Conservation (phyloP, 2,329 filamentous ascomycete genomes). For the Aspergillus viridinutans region DNA sequence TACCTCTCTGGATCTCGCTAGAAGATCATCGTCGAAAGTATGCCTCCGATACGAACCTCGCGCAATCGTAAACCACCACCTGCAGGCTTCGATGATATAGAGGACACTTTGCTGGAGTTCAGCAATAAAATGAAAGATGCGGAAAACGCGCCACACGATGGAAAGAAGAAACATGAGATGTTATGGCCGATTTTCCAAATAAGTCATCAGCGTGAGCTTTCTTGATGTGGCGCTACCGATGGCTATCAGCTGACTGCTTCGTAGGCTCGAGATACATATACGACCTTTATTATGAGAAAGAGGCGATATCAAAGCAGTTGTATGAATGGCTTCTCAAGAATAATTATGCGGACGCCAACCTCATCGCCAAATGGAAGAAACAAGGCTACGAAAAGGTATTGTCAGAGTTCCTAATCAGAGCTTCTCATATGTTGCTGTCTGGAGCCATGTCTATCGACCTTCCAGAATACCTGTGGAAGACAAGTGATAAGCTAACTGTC, state of each 20-base stretch:
- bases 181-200: conserved; percentile 98
- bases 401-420: conserved; percentile 24
- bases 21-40: conserved; percentile 24
- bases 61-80: conserved; percentile 61
- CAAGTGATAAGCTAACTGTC: not conserved
- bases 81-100: conserved; percentile 64
- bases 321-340: conserved; percentile 99
- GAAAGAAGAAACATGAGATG: conserved; percentile 84
- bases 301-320: conserved; percentile 84
- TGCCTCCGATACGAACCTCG: conserved; percentile 59
- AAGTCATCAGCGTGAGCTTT: conserved; percentile 71
- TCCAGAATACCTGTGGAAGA: not conserved
- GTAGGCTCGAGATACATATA: conserved; percentile 80
- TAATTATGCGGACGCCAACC: conserved; percentile 85
- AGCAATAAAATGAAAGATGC: conserved; percentile 71
- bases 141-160: conserved; percentile 75
- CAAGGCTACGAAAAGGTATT: conserved; percentile 92
- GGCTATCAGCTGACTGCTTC: conserved; percentile 2
- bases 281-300: conserved; percentile 96
- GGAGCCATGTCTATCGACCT: not conserved
- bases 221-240: not conserved
- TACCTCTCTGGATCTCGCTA: not conserved
- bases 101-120: conserved; percentile 65
- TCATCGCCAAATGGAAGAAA: conserved; percentile 99
- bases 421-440: conserved; percentile 3